Evolutionary conservation across 441 rosid species (phyloP), one percentile per base, ranked within the genome.

Genomic region (Sinapis alba): DNA sequence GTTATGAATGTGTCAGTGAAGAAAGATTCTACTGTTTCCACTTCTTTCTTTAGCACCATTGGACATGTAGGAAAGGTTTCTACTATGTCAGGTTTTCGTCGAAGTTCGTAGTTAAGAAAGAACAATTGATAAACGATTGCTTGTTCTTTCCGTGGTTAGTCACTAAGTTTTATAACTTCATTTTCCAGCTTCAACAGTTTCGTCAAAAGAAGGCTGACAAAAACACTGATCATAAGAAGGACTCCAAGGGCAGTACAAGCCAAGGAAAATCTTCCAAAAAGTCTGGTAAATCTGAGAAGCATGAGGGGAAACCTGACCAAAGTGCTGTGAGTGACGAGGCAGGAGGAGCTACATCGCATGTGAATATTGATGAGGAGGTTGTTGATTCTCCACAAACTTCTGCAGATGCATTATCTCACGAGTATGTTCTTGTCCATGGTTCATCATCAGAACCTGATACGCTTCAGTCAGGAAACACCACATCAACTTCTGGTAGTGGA

Each of bases 181-280:
- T 34, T 34, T 34, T 63, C 74, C 90, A 97, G 99, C 94, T 97
- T 88, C 99, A 94, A 85, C 98, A 92, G 73, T 97, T 77, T 84
- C 98, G 99, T 69, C 97, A 94, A 81, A 97, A 88, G 87, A 97
- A 97, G 84, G 98, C 90, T 77, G 82, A 73, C 61, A 90, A 87
- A 86, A 90, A 88, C 66, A 15, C 67, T 73, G 81, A 78, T 68
- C 74, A 68, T 23, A 78, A 78, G 43, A 96, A 92, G 82, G 98
- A 92, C 77, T 69, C 76, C 57, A 91, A 94, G 84, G 91, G 89
- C 63, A 85, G 96, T 66, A 81, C 89, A 78, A 86, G 97, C 85
- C 89, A 82, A 61, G 98, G 84, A 54, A 92, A 86, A 77, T 88
- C 97, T 70, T 85, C 91, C 18, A 92, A 89, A 77, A 94, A 77